phyloP scores from a whole-genome alignment of 2,329 filamentous ascomycete species.

The Sordariomycetes sp. region DNA sequence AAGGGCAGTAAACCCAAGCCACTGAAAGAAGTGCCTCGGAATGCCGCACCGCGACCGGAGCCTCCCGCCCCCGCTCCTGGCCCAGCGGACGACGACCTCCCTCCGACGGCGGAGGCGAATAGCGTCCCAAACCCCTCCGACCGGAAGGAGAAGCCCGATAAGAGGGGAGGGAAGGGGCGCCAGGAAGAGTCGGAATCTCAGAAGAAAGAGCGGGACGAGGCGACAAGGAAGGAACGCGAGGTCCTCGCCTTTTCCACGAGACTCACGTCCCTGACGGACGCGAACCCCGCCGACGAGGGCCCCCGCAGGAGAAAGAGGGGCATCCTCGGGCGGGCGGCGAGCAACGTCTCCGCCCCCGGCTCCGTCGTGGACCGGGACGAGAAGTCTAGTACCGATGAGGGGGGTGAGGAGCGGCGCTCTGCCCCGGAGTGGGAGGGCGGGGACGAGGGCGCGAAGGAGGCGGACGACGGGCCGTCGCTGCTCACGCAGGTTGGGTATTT shows the following conservation, averaged over 20 bases:
- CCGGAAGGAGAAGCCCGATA: conserved; percentile 11
- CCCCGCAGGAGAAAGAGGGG: conserved; percentile 25
- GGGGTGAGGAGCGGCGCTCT: conserved; percentile 2
- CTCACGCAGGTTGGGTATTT: conserved; percentile 41
- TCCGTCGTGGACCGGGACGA: background rate
- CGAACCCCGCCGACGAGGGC: conserved; percentile 8
- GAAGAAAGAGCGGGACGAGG: conserved; percentile 14
- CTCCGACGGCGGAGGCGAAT: conserved; percentile 4
- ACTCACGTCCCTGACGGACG: conserved; percentile 23
- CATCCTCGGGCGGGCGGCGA: conserved; percentile 44
- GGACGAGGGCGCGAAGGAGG: conserved; percentile 9
- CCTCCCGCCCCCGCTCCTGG: conserved; percentile 1
- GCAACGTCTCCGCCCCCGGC: conserved; percentile 29
- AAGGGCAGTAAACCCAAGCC: conserved; percentile 7
- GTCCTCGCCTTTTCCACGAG: conserved; percentile 22
- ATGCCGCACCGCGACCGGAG: conserved; percentile 7
- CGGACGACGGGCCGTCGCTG: conserved; percentile 20
- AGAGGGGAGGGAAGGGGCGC: conserved; percentile 15
- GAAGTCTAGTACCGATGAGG: background rate
- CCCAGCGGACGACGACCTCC: conserved; percentile 8
- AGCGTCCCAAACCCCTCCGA: conserved; percentile 7
- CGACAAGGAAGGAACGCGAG: conserved; percentile 14
- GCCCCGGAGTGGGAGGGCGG: conserved; percentile 2
- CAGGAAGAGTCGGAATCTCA: conserved; percentile 4
- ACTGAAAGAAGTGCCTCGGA: conserved; percentile 3